phyloP scores from a whole-genome alignment of 805 yeast genomes.

The Yarrowia divulgata region DNA sequence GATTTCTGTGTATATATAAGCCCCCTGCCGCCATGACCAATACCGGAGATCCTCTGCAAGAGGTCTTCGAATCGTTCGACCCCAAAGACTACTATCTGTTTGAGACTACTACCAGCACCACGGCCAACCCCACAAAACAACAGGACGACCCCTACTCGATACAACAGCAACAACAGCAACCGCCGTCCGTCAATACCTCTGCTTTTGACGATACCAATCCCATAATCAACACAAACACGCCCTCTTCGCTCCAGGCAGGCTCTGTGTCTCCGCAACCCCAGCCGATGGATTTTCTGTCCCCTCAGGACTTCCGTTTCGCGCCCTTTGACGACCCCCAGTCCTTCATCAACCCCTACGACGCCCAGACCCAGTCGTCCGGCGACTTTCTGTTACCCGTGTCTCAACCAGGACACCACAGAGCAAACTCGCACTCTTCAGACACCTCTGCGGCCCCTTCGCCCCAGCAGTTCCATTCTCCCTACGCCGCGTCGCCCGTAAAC shows the following conservation, averaged over 20 bases:
- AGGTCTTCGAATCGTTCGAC: slow-evolving; percentile 37
- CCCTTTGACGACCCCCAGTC: slow-evolving; percentile 34
- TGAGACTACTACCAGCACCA: not conserved
- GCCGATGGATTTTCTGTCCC: slow-evolving; percentile 31
- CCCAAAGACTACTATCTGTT: slow-evolving; percentile 28
- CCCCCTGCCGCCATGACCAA: slow-evolving; percentile 25
- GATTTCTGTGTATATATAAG: slow-evolving; percentile 11
- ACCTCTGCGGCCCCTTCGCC: slow-evolving; percentile 33
- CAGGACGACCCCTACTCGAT: slow-evolving; percentile 10
- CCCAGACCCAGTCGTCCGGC: not conserved
- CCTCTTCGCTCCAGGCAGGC: slow-evolving; percentile 31
- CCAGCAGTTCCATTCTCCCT: slow-evolving; percentile 29
- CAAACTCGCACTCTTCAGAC: slow-evolving; percentile 35
- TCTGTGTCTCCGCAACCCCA: slow-evolving; percentile 28
- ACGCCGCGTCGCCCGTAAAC: slow-evolving; percentile 33
- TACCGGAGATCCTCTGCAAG: slow-evolving; percentile 26
- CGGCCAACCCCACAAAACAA: slow-evolving; percentile 2
- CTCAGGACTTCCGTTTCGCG: slow-evolving; percentile 26
- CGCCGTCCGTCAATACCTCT: not conserved
- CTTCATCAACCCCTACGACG: slow-evolving; percentile 27
- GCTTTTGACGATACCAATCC: not conserved
- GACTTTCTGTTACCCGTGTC: slow-evolving; percentile 14
- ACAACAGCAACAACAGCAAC: not conserved
- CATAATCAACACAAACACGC: slow-evolving; percentile 1
- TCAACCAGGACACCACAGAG: slow-evolving; percentile 10